Evolutionary conservation across 23 red algal genomes (phyloP), one percentile per base, ranked within the genome.

Genomic region (Cyanidium caldarium): DNA sequence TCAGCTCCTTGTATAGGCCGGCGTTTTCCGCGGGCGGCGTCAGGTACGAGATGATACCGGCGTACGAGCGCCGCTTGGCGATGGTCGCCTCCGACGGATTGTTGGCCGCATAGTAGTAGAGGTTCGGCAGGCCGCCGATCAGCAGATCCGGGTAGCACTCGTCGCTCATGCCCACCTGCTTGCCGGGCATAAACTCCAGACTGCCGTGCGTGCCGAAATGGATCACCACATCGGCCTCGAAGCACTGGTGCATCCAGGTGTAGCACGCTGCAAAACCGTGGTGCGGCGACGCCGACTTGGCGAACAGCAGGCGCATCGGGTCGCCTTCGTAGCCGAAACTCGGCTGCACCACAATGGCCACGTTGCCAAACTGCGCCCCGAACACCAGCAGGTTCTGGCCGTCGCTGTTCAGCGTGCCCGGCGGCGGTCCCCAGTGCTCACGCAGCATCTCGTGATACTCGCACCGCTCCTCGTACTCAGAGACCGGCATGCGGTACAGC

Each of bases 51-150:
- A 98, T 98, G 41, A 81, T 89, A 25, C 80, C 82, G 25, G 92
- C 92, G 46, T 98, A 98, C 5, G 92, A 98, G 15, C 92, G 83
- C 29, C 92, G 81, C 68, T 98, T 98, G 0, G 92, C 92, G 26
- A 98, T 98, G 7, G 92, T 98, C 0, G 92, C 92, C 65, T 98
- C 92, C 3, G 84, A 88, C 28, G 92, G 92, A 57, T 98, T 98
- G 68, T 98, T 98, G 16, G 92, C 92, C 21, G 92, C 92, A 45
- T 98, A 98, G 58, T 98, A 98, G 68, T 98, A 98, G n/a, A 98
- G 39, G 70, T 98, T 98, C 36, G 92, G 92, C 17, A 88, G 76
- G 12, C 79, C 72, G 46, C 72, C 57, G 38, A 98, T 98, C 16
- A 98, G 70, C 58, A 75, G 73, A 65, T 98, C 92, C 0, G 92